phyloP scores from a whole-genome alignment of 1,284 basidiomycete species.

The Cutaneotrichosporon sp. region DNA sequence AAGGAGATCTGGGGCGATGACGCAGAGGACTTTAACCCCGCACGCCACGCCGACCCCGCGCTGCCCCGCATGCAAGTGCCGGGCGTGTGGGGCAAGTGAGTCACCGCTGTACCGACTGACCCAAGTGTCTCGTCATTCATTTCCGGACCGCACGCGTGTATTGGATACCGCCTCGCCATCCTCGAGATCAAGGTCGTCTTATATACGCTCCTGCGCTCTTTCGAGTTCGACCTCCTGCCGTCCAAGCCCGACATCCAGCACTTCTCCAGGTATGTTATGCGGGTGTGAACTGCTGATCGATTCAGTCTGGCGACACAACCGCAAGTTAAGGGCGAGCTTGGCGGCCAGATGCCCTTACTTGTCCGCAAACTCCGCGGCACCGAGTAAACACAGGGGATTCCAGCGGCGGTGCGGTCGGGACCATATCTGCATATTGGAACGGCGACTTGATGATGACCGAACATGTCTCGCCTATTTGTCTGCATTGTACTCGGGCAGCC shows the following conservation, averaged over 20 bases:
- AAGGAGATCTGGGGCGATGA: slow-evolving; percentile 64
- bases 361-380: slow-evolving; percentile 8
- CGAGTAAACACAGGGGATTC: neutral
- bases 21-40: slow-evolving; percentile 64
- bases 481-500: too few relatives aligned
- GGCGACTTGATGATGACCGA: neutral
- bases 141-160: slow-evolving; percentile 65
- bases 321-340: slow-evolving; percentile 17
- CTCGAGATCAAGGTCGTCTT: slow-evolving; percentile 57
- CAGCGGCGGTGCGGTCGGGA: neutral
- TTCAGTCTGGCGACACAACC: slow-evolving; percentile 17
- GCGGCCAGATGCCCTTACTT: slow-evolving; percentile 21
- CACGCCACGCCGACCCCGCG: slow-evolving; percentile 52
- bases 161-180: slow-evolving; percentile 69
- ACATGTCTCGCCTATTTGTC: neutral
- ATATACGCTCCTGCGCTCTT: slow-evolving; percentile 49
- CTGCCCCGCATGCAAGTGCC: slow-evolving; percentile 55
- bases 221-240: slow-evolving; percentile 26
- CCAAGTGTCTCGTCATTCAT: slow-evolving; percentile 62
- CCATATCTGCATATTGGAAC: neutral
- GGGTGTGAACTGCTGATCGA: neutral
- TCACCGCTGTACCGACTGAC: neutral
- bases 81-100: slow-evolving; percentile 59
- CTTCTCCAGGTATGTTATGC: neutral
- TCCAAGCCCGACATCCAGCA: slow-evolving; percentile 9